A percentile compares a stretch with the other conserved stretches of the same genome.
phyloP scores from a whole-genome alignment of 371 early-diverging fungal species.

The Actinomortierella wolfii region DNA sequence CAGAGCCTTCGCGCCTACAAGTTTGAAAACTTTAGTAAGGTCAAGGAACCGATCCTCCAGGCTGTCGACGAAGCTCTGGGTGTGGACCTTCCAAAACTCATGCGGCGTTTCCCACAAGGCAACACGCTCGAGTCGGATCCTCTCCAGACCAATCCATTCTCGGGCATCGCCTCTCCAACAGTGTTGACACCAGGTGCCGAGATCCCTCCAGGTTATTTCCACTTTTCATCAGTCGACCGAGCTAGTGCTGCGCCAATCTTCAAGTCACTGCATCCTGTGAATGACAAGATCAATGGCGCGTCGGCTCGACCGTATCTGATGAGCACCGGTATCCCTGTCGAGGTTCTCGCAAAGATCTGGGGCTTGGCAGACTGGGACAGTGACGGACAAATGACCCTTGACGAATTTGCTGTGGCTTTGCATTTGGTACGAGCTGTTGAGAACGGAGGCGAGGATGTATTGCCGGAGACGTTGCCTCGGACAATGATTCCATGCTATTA shows the following conservation, averaged over 20 bases:
- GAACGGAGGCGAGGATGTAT: constrained; percentile 50
- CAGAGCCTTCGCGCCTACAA: constrained; percentile 69
- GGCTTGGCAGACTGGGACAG: constrained; percentile 68
- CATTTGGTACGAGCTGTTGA: constrained; percentile 60
- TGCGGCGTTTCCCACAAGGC: constrained; percentile 65
- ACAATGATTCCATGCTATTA: constrained; percentile 50
- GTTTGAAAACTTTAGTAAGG: constrained; percentile 76
- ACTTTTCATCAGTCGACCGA: constrained; percentile 62
- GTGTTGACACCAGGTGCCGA: constrained; percentile 34
- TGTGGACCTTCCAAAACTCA: constrained; percentile 65
- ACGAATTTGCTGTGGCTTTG: constrained; percentile 75
- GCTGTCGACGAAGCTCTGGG: constrained; percentile 55
- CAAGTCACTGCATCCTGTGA: constrained; percentile 56
- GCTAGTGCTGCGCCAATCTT: constrained; percentile 51
- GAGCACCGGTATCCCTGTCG: constrained; percentile 62
- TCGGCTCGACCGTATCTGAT: constrained; percentile 62
- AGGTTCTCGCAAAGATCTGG: constrained; percentile 71
- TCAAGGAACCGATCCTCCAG: constrained; percentile 54
- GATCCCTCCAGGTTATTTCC: constrained; percentile 61
- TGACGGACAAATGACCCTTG: constrained; percentile 73
- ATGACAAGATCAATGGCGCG: constrained; percentile 66
- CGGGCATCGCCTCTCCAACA: constrained; percentile 19
- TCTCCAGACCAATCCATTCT: constrained; percentile 60
- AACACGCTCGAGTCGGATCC: constrained; percentile 53
- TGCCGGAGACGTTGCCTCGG: constrained; percentile 58